phyloP scores from a whole-genome alignment of 2,329 filamentous ascomycete genomes.

The Neopestalotiopsis sp. region DNA sequence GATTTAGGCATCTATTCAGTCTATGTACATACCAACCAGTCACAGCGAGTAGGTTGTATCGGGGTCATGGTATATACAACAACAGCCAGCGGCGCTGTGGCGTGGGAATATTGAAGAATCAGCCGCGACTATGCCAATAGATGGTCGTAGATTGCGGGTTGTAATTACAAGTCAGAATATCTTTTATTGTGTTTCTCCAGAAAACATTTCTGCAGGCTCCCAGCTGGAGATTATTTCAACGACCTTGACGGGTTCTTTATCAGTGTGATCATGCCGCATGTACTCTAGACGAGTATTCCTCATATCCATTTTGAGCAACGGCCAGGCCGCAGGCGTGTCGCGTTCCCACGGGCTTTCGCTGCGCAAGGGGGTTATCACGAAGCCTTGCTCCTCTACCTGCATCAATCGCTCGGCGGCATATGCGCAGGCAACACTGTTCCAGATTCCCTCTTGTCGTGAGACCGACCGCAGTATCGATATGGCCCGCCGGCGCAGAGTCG shows the following conservation, averaged over 20 bases:
- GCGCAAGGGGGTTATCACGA: background rate
- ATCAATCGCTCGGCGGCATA: constrained; percentile 19
- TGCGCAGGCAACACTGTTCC: constrained; percentile 17
- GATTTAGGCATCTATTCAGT: background rate
- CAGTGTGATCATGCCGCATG: background rate
- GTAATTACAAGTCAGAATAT: background rate
- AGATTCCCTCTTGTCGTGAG: constrained; percentile 18
- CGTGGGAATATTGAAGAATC: background rate
- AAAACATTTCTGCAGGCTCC: background rate
- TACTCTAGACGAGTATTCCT: constrained; percentile 1
- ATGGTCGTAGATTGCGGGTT: background rate
- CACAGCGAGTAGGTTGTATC: background rate
- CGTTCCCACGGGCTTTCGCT: background rate
- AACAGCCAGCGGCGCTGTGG: background rate
- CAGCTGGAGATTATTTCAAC: background rate
- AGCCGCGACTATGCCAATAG: background rate
- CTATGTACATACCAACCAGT: background rate
- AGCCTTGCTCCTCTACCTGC: constrained; percentile 12
- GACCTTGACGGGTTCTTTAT: background rate
- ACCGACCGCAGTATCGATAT: constrained; percentile 17
- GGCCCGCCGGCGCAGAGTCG: constrained; percentile 2
- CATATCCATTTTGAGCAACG: background rate
- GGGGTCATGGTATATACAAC: background rate
- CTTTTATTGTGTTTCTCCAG: background rate
- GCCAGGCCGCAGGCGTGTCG: background rate